Conservation (phyloP, 345 rosid species). For the Linum trigynum region DNA sequence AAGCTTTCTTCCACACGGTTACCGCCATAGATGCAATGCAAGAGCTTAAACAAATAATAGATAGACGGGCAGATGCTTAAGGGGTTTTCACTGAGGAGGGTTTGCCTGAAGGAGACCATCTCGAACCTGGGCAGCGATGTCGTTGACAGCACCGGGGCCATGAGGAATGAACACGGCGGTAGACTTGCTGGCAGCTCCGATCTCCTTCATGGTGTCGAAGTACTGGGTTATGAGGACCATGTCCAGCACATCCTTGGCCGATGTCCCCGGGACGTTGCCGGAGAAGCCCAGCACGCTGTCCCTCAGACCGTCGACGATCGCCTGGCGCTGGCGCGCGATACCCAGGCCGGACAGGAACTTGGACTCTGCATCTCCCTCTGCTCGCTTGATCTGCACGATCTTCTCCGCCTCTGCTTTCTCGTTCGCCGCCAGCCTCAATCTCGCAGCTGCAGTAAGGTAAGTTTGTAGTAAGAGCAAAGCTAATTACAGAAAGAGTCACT, state of each 20-base stretch:
- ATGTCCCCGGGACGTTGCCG: conserved; percentile 17
- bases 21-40: neutral
- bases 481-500: neutral
- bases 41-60: neutral
- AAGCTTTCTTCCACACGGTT: no score
- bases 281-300: conserved; percentile 23
- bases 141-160: conserved; percentile 16
- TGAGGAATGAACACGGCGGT: conserved; percentile 15
- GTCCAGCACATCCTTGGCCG: conserved; percentile 19
- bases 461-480: neutral
- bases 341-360: conserved; percentile 17
- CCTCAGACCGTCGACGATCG: conserved; percentile 19
- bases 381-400: conserved; percentile 14
- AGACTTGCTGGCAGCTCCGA: conserved; percentile 15
- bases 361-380: conserved; percentile 19
- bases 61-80: neutral
- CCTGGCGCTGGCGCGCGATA: conserved; percentile 20
- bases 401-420: conserved; percentile 24
- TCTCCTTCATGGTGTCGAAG: conserved; percentile 22
- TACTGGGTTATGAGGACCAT: conserved; percentile 23
- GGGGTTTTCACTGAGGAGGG: neutral
- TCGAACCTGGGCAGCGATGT: conserved; percentile 14
- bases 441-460: conserved; percentile 10
- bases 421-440: conserved; percentile 15
- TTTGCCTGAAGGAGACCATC: conserved; percentile 15